These are phyloP conservation scores for Psilocybe subaeruginosa DNA, from an alignment of 768 basidiomycete genomes.

Conservation along the genomic window DNA sequence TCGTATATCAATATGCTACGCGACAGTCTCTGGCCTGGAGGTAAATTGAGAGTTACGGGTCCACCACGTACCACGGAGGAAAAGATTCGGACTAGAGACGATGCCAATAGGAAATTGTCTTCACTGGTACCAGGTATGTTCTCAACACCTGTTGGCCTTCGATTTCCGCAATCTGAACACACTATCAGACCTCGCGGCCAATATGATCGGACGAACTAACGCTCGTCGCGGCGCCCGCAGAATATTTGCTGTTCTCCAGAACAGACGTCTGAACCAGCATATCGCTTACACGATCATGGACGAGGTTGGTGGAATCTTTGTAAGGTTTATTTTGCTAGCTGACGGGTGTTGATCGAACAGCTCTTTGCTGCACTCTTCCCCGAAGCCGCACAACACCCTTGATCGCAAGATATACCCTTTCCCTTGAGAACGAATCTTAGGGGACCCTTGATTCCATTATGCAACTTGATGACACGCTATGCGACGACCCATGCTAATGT, in stretches of 20 bases:
- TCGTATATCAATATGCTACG: slow-evolving; percentile 67
- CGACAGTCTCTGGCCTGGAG: slow-evolving; percentile 85
- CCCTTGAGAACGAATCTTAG: not conserved
- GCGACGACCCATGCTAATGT: slow-evolving; percentile 11
- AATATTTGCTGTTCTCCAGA: slow-evolving; percentile 93
- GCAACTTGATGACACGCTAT: not conserved
- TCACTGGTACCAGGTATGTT: slow-evolving; percentile 85
- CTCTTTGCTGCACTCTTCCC: slow-evolving; percentile 35
- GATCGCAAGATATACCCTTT: not conserved
- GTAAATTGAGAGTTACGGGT: slow-evolving; percentile 62
- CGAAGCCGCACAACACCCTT: slow-evolving; percentile 19
- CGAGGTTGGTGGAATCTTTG: slow-evolving; percentile 58
- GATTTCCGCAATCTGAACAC: not conserved
- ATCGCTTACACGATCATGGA: slow-evolving; percentile 87
- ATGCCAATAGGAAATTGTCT: slow-evolving; percentile 89
- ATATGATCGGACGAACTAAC: slow-evolving; percentile 98
- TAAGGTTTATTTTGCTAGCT: not conserved
- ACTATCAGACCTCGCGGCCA: slow-evolving; percentile 83
- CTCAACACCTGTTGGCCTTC: not conserved
- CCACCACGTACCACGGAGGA: slow-evolving; percentile 80
- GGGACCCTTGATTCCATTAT: not conserved
- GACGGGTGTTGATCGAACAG: slow-evolving; percentile 13
- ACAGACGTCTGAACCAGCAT: slow-evolving; percentile 92
- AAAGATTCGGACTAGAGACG: slow-evolving; percentile 77
- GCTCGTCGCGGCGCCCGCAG: slow-evolving; percentile 90